Percentiles rank a stretch among this genome's conserved stretches.
Evolutionary conservation across 169 alveolate genomes (phyloP).

Genomic region (Amoebophrya sp.): DNA sequence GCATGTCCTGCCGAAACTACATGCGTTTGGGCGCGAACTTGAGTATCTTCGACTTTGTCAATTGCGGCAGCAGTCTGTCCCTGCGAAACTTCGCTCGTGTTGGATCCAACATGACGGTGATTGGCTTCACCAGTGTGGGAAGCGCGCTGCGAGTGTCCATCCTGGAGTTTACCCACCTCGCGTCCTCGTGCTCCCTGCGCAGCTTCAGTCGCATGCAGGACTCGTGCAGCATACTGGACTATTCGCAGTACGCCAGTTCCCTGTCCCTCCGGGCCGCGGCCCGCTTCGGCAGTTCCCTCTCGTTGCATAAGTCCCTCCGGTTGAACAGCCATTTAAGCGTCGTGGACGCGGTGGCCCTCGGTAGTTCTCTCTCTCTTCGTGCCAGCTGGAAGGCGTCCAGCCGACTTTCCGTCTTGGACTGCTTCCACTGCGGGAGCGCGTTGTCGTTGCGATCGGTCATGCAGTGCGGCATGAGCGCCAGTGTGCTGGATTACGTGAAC

Average conservation of each 20-base stretch:
- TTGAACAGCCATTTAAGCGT: background rate
- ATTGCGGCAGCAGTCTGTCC: background rate
- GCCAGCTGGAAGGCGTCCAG: background rate
- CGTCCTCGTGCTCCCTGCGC: background rate
- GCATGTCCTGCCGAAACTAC: background rate
- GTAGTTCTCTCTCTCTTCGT: background rate
- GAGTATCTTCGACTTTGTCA: background rate
- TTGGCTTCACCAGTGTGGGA: background rate
- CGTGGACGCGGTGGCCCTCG: background rate
- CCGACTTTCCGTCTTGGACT: background rate
- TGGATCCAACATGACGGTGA: background rate
- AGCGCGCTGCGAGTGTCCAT: background rate
- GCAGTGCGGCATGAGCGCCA: background rate
- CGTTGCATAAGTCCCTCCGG: background rate
- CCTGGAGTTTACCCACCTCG: background rate
- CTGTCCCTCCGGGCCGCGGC: background rate
- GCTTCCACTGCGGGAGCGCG: background rate
- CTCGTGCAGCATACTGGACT: background rate
- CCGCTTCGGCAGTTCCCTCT: background rate
- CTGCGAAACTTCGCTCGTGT: background rate
- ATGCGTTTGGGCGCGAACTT: background rate
- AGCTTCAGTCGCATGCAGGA: background rate
- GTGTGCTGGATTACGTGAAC: background rate
- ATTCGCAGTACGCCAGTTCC: background rate
- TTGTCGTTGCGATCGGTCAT: conserved; percentile 9